Evolutionary conservation across 495 filamentous ascomycete species (phyloP).

Genomic region (Xylaria palmicola): DNA sequence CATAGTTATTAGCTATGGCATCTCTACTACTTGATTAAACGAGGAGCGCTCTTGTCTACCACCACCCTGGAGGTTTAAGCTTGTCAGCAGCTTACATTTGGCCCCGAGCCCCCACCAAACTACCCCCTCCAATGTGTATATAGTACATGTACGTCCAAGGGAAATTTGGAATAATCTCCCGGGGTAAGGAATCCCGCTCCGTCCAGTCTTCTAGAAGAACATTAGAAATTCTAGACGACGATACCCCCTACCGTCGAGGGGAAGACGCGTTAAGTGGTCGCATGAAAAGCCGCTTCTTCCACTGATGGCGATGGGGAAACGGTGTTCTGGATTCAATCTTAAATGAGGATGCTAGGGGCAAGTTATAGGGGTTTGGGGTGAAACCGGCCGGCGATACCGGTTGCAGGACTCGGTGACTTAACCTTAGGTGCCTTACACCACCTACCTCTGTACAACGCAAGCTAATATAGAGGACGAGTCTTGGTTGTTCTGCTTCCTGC

Average conservation of each 20-base stretch:
- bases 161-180: constrained; percentile 9
- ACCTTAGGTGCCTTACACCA: too few relatives aligned
- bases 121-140: not conserved
- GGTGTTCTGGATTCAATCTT: not conserved
- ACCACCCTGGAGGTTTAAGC: too few relatives aligned
- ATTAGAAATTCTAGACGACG: not conserved
- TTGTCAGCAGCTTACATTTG: constrained; percentile 7
- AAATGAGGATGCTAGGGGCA: too few relatives aligned
- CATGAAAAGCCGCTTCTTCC: not conserved
- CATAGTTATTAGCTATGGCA: not conserved
- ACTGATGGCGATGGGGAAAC: not conserved
- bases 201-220: constrained; percentile 10
- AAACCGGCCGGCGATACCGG: not conserved
- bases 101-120: constrained; percentile 1
- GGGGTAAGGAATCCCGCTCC: not conserved
- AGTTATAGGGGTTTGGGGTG: too few relatives aligned
- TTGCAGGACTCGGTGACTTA: not conserved
- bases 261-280: constrained; percentile 10
- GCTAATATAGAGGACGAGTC: not conserved
- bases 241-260: not conserved
- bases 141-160: not conserved
- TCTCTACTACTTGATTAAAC: not conserved
- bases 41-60: not conserved
- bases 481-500: not conserved
- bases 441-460: too few relatives aligned